Conservation (phyloP, 192 early-diverging fungal species). For the Backusella luteola region DNA sequence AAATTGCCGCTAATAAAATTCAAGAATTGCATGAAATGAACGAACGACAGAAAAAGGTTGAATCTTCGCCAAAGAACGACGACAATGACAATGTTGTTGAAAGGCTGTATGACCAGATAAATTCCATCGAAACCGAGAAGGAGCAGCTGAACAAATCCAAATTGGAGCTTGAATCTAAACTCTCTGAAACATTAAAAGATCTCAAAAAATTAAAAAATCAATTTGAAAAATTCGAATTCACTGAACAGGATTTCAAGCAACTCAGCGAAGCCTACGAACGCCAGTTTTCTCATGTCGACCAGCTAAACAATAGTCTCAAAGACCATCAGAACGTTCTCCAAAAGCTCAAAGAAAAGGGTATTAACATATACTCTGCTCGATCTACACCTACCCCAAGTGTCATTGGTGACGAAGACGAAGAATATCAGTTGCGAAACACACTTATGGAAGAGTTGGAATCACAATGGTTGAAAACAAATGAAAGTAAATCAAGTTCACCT, state of each 20-base stretch:
- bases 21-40: constrained; percentile 34
- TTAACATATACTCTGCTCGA: constrained; percentile 10
- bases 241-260: constrained; percentile 26
- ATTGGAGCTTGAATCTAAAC: constrained; percentile 32
- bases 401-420: neutral
- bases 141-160: constrained; percentile 28
- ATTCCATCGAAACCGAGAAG: constrained; percentile 32
- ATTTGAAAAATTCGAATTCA: constrained; percentile 33
- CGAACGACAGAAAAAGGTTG: neutral
- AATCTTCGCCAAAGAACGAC: neutral
- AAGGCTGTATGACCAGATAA: constrained; percentile 28
- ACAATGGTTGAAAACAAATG: constrained; percentile 42
- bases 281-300: constrained; percentile 33
- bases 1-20: constrained; percentile 30
- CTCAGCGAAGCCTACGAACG: constrained; percentile 33
- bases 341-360: constrained; percentile 21
- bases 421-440: constrained; percentile 9
- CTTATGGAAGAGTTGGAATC: constrained; percentile 52
- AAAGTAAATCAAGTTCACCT: neutral
- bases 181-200: constrained; percentile 28
- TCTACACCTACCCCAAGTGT: constrained; percentile 25
- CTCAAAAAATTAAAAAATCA: constrained; percentile 32
- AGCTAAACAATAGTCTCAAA: constrained; percentile 36
- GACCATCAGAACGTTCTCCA: constrained; percentile 40
- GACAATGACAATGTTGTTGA: constrained; percentile 26